Evolutionary conservation across 1,139 yeast genomes (phyloP).

Genomic region (Saccharomyces hybrid): DNA sequence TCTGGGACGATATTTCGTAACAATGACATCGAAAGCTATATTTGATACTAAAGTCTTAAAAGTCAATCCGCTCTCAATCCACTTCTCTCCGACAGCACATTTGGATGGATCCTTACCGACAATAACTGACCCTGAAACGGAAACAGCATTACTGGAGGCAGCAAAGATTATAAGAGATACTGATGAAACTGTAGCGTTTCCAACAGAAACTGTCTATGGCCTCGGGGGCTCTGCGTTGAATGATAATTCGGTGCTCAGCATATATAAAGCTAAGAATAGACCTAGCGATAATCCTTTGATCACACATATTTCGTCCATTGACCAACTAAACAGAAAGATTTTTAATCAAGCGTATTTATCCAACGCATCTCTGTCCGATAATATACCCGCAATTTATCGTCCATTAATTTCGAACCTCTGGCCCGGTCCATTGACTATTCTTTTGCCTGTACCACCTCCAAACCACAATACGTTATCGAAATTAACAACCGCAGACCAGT

Average conservation of each 20-base stretch:
- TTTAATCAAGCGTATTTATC: slow-evolving; percentile 26
- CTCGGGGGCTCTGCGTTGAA: slow-evolving; percentile 79
- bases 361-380: slow-evolving; percentile 19
- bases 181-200: slow-evolving; percentile 72
- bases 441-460: slow-evolving; percentile 52
- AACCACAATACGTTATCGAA: slow-evolving; percentile 50
- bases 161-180: slow-evolving; percentile 47
- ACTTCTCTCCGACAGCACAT: slow-evolving; percentile 32
- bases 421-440: slow-evolving; percentile 94
- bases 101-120: slow-evolving; percentile 35
- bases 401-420: slow-evolving; percentile 62
- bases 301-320: slow-evolving; percentile 73
- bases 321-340: slow-evolving; percentile 55
- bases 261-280: slow-evolving; percentile 80
- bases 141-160: slow-evolving; percentile 46
- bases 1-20: background rate
- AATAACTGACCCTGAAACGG: slow-evolving; percentile 47
- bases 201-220: slow-evolving; percentile 96
- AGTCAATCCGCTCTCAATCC: slow-evolving; percentile 40
- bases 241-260: slow-evolving; percentile 65
- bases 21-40: slow-evolving; percentile 4
- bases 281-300: slow-evolving; percentile 94
- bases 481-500: slow-evolving; percentile 76
- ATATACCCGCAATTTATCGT: slow-evolving; percentile 60
- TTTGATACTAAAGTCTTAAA: slow-evolving; percentile 38